phyloP scores from a whole-genome alignment of 495 filamentous ascomycete genomes.

The Podospora pseudocomata region DNA sequence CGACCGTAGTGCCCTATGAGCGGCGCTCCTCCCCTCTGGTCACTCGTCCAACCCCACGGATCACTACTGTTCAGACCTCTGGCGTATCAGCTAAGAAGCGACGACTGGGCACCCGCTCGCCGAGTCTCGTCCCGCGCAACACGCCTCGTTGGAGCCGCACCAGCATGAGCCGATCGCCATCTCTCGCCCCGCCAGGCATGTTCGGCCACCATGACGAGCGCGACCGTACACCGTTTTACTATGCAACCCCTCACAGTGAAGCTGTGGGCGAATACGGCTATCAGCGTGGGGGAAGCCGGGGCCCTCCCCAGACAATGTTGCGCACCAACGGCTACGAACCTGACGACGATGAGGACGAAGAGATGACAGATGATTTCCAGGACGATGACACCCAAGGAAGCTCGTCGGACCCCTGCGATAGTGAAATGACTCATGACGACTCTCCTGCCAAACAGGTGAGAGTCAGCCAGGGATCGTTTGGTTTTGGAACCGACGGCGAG shows the following conservation, averaged over 20 bases:
- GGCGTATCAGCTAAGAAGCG: constrained; percentile 33
- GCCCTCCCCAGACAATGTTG: constrained; percentile 3
- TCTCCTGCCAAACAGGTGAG: background rate
- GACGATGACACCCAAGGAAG: constrained; percentile 27
- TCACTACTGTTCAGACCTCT: constrained; percentile 15
- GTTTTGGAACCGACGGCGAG: constrained; percentile 3
- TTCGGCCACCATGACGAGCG: constrained; percentile 22
- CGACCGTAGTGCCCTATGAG: constrained; percentile 27
- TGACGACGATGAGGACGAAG: constrained; percentile 17
- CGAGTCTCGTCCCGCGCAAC: constrained; percentile 40
- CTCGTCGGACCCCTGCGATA: constrained; percentile 30
- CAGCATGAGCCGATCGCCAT: constrained; percentile 35
- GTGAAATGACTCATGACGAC: constrained; percentile 25
- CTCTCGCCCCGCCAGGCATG: constrained; percentile 22
- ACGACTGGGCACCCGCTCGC: constrained; percentile 38
- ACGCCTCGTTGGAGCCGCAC: constrained; percentile 47
- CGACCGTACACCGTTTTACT: constrained; percentile 47
- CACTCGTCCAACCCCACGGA: constrained; percentile 25
- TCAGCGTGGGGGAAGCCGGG: constrained; percentile 22
- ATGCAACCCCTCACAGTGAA: constrained; percentile 55
- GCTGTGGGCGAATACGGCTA: constrained; percentile 20
- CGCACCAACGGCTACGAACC: constrained; percentile 21
- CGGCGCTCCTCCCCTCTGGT: constrained; percentile 39
- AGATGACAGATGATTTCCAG: constrained; percentile 23
- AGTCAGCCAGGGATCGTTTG: constrained; percentile 6